A percentile compares a stretch with the other conserved stretches of the same genome.
phyloP scores from a whole-genome alignment of 148 eudicot species.

The Chenopodium album region DNA sequence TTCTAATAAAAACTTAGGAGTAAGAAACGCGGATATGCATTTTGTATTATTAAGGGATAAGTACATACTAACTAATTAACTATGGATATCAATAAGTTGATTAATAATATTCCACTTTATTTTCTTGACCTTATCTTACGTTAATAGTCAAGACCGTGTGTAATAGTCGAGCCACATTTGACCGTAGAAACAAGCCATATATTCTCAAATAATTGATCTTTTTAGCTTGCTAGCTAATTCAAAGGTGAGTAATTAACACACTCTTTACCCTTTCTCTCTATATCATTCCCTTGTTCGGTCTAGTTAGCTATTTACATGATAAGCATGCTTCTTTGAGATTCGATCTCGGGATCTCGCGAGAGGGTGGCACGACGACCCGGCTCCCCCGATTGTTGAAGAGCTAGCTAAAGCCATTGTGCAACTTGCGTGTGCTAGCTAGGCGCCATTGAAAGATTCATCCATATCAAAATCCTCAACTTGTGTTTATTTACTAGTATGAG shows the following conservation, averaged over 20 bases:
- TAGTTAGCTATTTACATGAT: not conserved
- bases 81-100: not conserved
- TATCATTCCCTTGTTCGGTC: not conserved
- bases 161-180: not conserved
- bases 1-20: not conserved
- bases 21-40: not conserved
- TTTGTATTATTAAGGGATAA: not conserved
- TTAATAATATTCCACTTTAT: not conserved
- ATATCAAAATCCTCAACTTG: not conserved
- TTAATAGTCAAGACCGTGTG: not conserved
- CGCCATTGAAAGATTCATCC: not conserved
- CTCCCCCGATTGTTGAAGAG: slow-evolving; percentile 1
- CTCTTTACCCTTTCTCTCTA: not conserved
- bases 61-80: too few species aligned
- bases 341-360: not conserved
- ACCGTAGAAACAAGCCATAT: not conserved
- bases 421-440: not conserved
- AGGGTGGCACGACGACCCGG: not conserved
- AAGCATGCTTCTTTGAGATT: not conserved
- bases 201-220: not conserved
- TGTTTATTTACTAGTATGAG: not conserved
- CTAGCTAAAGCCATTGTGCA: not conserved
- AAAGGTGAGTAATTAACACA: not conserved
- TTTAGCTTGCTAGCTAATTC: not conserved
- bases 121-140: not conserved